A percentile compares a stretch with the other conserved stretches of the same genome.
Evolutionary conservation across 352 stramenopile species (phyloP).

Genomic region (Phytophthora podocarpi): DNA sequence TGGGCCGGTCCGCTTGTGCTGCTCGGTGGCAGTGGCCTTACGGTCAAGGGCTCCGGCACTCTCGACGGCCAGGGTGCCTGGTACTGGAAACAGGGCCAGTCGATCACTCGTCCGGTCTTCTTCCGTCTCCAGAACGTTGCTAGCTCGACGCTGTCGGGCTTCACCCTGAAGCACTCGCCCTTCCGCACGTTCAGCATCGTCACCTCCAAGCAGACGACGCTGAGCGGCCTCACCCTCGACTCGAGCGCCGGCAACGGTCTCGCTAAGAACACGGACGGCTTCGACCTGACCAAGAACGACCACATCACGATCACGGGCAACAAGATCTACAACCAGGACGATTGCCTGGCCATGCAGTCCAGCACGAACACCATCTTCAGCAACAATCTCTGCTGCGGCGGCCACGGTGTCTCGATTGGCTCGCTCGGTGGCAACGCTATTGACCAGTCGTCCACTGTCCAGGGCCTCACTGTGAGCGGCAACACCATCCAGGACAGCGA

Average conservation of each 20-base stretch:
- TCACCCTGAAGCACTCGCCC: constrained; percentile 41
- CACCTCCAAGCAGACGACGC: constrained; percentile 23
- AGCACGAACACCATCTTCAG: constrained; percentile 27
- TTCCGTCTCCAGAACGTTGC: constrained; percentile 36
- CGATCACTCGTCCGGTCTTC: constrained; percentile 37
- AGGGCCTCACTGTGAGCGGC: constrained; percentile 22
- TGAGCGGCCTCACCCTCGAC: constrained; percentile 29
- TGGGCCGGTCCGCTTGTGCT: constrained; percentile 40
- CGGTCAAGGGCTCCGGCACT: constrained; percentile 33
- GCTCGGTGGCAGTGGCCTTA: constrained; percentile 34
- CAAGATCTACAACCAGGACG: constrained; percentile 25
- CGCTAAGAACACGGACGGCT: constrained; percentile 26
- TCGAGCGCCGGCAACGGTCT: constrained; percentile 10
- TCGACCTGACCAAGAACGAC: constrained; percentile 15
- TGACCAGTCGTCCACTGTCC: constrained; percentile 23
- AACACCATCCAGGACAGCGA: constrained; percentile 36
- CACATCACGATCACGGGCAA: constrained; percentile 14
- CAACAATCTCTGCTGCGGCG: constrained; percentile 14
- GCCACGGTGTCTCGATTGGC: constrained; percentile 38
- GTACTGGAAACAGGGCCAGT: constrained; percentile 44
- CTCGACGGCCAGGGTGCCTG: constrained; percentile 43
- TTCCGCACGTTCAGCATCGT: constrained; percentile 35
- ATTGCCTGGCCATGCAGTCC: constrained; percentile 19
- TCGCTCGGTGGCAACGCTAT: constrained; percentile 32
- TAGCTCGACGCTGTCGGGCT: constrained; percentile 35